Conservation (phyloP, 2,329 filamentous ascomycete genomes). For the Colletotrichum incanum region DNA sequence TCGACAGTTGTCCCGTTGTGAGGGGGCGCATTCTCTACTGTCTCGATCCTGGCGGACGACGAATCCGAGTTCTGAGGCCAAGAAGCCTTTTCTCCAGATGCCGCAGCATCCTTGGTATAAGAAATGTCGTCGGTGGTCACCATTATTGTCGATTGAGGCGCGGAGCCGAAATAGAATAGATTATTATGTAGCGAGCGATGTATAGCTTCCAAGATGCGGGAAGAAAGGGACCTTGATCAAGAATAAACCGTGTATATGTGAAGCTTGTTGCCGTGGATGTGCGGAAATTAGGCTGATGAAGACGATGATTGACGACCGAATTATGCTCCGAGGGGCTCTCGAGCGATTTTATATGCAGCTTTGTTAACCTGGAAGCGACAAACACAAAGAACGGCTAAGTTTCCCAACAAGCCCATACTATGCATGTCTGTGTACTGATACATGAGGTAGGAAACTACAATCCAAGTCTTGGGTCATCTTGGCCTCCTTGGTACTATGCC, state of each 20-base stretch:
- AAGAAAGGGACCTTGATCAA: neutral
- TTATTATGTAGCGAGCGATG: no score
- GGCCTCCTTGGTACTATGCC: neutral
- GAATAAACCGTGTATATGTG: neutral
- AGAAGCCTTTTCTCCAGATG: slow-evolving; percentile 12
- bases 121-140: neutral
- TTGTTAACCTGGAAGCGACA: no score
- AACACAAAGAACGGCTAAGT: neutral
- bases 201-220: neutral
- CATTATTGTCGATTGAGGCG: neutral
- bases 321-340: neutral
- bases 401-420: no score
- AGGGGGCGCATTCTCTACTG: neutral
- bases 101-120: neutral
- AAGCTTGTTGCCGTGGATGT: neutral
- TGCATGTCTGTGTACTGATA: neutral
- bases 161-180: no score
- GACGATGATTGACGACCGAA: neutral
- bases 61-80: slow-evolving; percentile 45
- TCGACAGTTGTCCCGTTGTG: slow-evolving; percentile 1
- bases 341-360: neutral
- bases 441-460: no score
- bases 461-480: slow-evolving; percentile 2
- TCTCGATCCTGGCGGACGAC: slow-evolving; percentile 42
- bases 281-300: no score